Conservation (phyloP, 140 eudicot genomes). For the Bidens hawaiensis region DNA sequence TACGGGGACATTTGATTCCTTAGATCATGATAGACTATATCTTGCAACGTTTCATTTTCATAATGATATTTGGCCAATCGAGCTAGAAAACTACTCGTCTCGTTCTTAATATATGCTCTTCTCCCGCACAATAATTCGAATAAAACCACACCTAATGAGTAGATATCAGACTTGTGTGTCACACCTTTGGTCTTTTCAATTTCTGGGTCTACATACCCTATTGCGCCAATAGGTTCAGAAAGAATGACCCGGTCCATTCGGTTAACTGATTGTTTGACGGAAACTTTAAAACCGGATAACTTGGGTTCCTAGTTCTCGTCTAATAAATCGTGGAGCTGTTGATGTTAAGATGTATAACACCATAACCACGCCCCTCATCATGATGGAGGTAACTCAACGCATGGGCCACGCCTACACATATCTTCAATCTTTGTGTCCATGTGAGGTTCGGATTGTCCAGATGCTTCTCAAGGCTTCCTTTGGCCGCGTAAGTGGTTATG, state of each 20-base stretch:
- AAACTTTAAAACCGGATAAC: no score
- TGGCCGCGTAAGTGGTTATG: not conserved
- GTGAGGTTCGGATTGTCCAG: not conserved
- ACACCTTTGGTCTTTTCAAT: not conserved
- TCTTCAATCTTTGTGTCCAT: conserved; percentile 9
- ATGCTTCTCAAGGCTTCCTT: not conserved
- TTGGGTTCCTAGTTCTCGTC: not conserved
- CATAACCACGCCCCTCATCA: no score
- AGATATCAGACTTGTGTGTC: no score
- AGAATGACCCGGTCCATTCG: not conserved
- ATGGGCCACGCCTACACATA: not conserved
- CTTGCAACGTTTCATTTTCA: not conserved
- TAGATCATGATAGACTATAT: not conserved
- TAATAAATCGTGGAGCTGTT: conserved; percentile 2
- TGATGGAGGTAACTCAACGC: no score
- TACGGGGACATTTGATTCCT: not conserved
- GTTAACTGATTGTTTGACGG: no score
- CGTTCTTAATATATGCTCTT: not conserved
- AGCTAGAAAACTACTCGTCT: not conserved
- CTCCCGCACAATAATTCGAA: not conserved
- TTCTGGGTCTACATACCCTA: not conserved
- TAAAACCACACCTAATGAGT: not conserved
- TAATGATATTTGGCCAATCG: not conserved
- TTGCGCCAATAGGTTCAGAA: not conserved
- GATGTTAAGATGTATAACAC: no score